Evolutionary conservation across 2,329 filamentous ascomycete genomes (phyloP).

Genomic region (Cladophialophora carrionii): DNA sequence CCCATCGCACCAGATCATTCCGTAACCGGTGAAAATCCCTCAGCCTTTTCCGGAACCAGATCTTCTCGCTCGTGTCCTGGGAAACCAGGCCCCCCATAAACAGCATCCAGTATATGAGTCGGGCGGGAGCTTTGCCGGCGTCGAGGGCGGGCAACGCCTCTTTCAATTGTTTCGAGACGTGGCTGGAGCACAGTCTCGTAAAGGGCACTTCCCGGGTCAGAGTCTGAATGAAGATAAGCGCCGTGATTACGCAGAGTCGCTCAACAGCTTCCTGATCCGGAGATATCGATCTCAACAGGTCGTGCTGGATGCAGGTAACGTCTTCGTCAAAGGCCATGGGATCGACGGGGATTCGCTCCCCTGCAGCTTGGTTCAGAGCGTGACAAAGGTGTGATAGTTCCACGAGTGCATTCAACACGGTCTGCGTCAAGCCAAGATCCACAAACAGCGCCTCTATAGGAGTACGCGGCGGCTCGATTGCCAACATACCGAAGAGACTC

Average conservation of each 20-base stretch:
- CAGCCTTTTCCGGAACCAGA: constrained; percentile 22
- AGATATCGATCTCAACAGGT: constrained; percentile 21
- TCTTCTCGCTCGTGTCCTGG: constrained; percentile 13
- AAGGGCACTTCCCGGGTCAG: constrained; percentile 26
- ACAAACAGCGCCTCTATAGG: constrained; percentile 2
- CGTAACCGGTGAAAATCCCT: background rate
- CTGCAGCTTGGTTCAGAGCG: constrained; percentile 22
- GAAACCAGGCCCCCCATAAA: constrained; percentile 30
- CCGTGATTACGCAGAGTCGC: constrained; percentile 21
- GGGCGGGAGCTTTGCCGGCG: background rate
- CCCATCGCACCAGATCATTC: constrained; percentile 13
- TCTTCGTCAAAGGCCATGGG: constrained; percentile 31
- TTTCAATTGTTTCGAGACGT: constrained; percentile 20
- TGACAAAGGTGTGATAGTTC: constrained; percentile 26
- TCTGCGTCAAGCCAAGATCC: constrained; percentile 2
- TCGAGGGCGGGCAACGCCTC: background rate
- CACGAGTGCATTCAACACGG: constrained; percentile 16
- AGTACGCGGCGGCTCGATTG: constrained; percentile 7
- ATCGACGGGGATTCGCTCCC: constrained; percentile 17
- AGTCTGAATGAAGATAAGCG: constrained; percentile 31
- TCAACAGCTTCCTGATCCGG: constrained; percentile 9
- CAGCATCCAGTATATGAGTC: constrained; percentile 25
- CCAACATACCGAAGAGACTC: constrained; percentile 13
- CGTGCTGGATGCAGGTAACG: constrained; percentile 27
- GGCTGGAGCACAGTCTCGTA: constrained; percentile 13